Evolutionary conservation across 1,139 yeast genomes (phyloP).

Genomic region (Kazachstania sp.): DNA sequence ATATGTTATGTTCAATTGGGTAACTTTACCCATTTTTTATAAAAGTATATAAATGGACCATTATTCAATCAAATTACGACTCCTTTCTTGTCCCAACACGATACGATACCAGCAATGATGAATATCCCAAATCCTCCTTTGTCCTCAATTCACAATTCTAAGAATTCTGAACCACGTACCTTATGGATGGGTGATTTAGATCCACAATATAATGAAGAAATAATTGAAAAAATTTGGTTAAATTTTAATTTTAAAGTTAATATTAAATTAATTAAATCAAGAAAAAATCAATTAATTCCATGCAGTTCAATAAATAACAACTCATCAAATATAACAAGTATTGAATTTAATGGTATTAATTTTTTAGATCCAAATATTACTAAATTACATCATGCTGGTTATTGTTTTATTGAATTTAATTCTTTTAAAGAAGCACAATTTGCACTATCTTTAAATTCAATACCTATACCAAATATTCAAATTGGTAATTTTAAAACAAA

Average conservation of each 20-base stretch:
- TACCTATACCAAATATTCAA: slow-evolving; percentile 54
- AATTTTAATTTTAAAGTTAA: slow-evolving; percentile 40
- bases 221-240: slow-evolving; percentile 61
- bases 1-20: too few relatives aligned
- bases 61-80: too few relatives aligned
- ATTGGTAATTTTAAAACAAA: slow-evolving; percentile 25
- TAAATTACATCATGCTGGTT: slow-evolving; percentile 52
- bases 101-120: too few relatives aligned
- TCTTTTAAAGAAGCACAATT: slow-evolving; percentile 56
- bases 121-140: not conserved
- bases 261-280: slow-evolving; percentile 55
- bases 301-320: slow-evolving; percentile 24
- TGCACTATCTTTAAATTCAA: slow-evolving; percentile 65
- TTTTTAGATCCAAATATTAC: slow-evolving; percentile 30
- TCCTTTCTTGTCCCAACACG: too few relatives aligned
- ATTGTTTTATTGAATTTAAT: slow-evolving; percentile 80
- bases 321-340: too few relatives aligned
- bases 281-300: slow-evolving; percentile 31
- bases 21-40: too few relatives aligned
- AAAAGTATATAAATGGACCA: too few relatives aligned
- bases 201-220: slow-evolving; percentile 71
- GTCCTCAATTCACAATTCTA: not conserved
- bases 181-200: slow-evolving; percentile 96
- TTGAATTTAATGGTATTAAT: slow-evolving; percentile 22
- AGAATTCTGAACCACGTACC: slow-evolving; percentile 37